Evolutionary conservation across 169 alveolate species (phyloP).

Genomic region (Plasmodium vivax): DNA sequence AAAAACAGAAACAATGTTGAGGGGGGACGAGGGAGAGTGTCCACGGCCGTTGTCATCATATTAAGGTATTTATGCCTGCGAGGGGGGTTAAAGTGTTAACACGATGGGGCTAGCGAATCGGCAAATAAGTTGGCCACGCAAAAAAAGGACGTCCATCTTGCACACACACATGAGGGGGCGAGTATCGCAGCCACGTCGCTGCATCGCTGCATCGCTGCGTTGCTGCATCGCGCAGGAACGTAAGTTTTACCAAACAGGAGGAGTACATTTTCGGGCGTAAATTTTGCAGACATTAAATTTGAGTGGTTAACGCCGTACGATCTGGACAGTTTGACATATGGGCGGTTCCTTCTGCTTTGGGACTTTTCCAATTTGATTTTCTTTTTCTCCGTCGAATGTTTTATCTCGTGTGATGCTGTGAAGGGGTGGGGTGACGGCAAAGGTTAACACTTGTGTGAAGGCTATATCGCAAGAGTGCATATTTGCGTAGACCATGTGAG

Average conservation of each 20-base stretch:
- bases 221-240: neutral
- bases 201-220: too few species aligned
- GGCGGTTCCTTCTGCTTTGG: slow-evolving; percentile 1
- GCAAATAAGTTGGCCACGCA: neutral
- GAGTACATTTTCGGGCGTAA: slow-evolving; percentile 72
- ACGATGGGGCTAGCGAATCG: neutral
- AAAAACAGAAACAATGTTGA: neutral
- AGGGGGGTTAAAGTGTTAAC: neutral
- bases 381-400: slow-evolving; percentile 12
- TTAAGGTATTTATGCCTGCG: slow-evolving; percentile 8
- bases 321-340: slow-evolving; percentile 60
- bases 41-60: neutral
- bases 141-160: neutral
- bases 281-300: slow-evolving; percentile 67
- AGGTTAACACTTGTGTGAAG: neutral
- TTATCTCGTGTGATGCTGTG: slow-evolving; percentile 47
- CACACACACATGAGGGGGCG: neutral
- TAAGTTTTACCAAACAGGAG: slow-evolving; percentile 47
- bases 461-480: neutral
- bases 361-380: slow-evolving; percentile 36
- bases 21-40: neutral
- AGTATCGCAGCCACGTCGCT: neutral
- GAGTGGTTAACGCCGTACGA: slow-evolving; percentile 70
- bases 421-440: neutral
- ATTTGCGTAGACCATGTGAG: neutral